Percentiles rank a stretch among this genome's conserved stretches.
phyloP scores from a whole-genome alignment of 768 basidiomycete species.

The Cubamyces sp. region DNA sequence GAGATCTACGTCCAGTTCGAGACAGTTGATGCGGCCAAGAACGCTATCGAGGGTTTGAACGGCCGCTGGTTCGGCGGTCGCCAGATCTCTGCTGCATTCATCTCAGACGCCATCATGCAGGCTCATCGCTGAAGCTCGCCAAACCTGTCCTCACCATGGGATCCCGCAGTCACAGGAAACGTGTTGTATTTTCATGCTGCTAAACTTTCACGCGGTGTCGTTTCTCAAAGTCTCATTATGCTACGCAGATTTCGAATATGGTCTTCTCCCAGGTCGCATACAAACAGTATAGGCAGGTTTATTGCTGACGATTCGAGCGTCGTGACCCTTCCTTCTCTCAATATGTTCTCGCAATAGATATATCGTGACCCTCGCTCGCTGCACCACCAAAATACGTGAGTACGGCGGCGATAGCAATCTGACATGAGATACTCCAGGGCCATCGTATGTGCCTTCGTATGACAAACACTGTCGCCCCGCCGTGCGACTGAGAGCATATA shows the following conservation, averaged over 20 bases:
- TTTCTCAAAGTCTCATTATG: constrained; percentile 28
- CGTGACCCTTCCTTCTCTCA: constrained; percentile 38
- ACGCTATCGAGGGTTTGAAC: constrained; percentile 87
- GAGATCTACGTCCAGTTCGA: constrained; percentile 97
- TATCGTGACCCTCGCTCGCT: background rate
- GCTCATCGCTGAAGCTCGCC: constrained; percentile 69
- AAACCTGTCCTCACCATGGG: background rate
- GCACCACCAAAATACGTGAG: background rate
- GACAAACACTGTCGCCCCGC: too few relatives aligned
- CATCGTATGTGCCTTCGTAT: background rate
- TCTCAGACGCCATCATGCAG: constrained; percentile 93
- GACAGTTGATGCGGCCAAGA: constrained; percentile 74
- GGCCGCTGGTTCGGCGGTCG: constrained; percentile 97
- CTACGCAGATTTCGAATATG: constrained; percentile 29
- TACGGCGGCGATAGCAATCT: background rate
- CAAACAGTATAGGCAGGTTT: constrained; percentile 42
- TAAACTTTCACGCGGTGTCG: constrained; percentile 17
- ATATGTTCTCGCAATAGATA: constrained; percentile 39
- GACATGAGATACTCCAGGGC: background rate
- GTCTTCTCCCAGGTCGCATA: constrained; percentile 14
- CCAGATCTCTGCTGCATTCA: constrained; percentile 84
- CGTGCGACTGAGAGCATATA: too few relatives aligned
- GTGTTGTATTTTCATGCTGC: constrained; percentile 27
- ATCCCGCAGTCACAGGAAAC: constrained; percentile 20
- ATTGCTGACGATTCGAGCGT: constrained; percentile 36